Conservation (phyloP, 2,329 filamentous ascomycete species). For the Apiospora sp. region DNA sequence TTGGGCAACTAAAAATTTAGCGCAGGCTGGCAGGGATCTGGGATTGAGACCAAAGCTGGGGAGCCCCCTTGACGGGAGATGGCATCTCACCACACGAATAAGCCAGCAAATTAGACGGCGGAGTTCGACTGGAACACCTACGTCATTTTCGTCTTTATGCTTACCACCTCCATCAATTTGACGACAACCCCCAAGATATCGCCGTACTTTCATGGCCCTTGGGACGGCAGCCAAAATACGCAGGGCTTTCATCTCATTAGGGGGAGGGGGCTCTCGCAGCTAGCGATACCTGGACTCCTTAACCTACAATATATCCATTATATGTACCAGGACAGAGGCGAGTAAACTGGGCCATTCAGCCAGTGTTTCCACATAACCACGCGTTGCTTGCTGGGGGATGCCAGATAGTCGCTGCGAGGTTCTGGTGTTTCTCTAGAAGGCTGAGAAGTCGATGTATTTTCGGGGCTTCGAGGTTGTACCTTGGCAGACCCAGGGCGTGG, state of each 20-base stretch:
- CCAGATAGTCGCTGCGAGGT: neutral
- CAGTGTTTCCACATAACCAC: slow-evolving; percentile 4
- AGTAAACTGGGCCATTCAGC: neutral
- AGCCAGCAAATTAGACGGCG: slow-evolving; percentile 16
- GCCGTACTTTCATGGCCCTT: neutral
- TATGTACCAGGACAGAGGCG: neutral
- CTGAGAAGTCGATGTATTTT: neutral
- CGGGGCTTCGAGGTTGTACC: neutral
- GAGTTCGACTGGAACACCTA: slow-evolving; percentile 2
- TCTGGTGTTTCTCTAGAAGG: neutral
- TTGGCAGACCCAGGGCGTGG: neutral
- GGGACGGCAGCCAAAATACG: neutral
- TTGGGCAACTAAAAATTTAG: neutral
- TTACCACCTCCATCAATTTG: neutral
- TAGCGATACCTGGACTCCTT: neutral
- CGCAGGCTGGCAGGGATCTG: neutral
- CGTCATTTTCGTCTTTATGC: slow-evolving; percentile 11
- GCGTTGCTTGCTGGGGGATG: slow-evolving; percentile 15
- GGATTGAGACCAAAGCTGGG: slow-evolving; percentile 7
- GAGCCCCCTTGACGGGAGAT: slow-evolving; percentile 17
- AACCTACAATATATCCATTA: neutral
- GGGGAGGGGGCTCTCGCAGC: neutral
- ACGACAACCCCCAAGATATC: slow-evolving; percentile 2
- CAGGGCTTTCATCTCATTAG: neutral
- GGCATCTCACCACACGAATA: slow-evolving; percentile 19